Evolutionary conservation across 225 moss, liverwort and hornwort genomes (phyloP), one percentile per base, ranked within the genome.

Genomic region (Physcomitrellopsis africana): DNA sequence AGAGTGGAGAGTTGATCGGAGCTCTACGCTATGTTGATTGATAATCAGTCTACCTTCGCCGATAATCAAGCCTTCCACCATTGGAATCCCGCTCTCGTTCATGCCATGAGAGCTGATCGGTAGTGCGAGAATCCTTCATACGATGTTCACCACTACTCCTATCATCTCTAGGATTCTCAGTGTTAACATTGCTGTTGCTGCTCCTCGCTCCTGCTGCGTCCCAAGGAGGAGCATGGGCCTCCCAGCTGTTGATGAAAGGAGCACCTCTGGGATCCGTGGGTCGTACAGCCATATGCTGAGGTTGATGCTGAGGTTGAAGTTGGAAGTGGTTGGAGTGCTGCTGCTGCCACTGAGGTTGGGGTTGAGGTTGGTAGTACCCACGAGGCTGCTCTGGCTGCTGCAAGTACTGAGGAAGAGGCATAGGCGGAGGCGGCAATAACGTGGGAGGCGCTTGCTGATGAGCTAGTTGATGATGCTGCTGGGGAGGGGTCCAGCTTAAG

Each of bases 101-200:
- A 63, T 87, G 81, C 87, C 87, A 87, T n/a, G 81, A 77, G 63
- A 74, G 72, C 69, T 84, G 83, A 48, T 81, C 82, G 71, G 48
- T 80, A 0, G 74, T 70, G 2, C 82, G 79, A 43, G 84, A 70
- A 64, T 81, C 84, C 77, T 87, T 81, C 64, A 78, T 66, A 65
- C 80, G 75, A 53, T 80, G 82, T 22, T 82, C 83, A 72, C 72
- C 71, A 71, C 57, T 79, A 73, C 18, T 20, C 70, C 85, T 83
- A 63, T 14, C 67, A 9, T 83, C 83, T 63, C 81, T 79, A 58
- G 59, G 83, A 3, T 72, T 78, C 51, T 86, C 83, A 61, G 51
- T 70, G 54, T 11, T 65, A 37, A 37, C 32, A 74, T 43, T 69
- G 69, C 11, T 52, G 47, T 37, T 65, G 55, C 46, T 75, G 18